Evolutionary conservation across 371 early-diverging fungal genomes (phyloP).

Genomic region (Syncephalis plumigaleata): DNA sequence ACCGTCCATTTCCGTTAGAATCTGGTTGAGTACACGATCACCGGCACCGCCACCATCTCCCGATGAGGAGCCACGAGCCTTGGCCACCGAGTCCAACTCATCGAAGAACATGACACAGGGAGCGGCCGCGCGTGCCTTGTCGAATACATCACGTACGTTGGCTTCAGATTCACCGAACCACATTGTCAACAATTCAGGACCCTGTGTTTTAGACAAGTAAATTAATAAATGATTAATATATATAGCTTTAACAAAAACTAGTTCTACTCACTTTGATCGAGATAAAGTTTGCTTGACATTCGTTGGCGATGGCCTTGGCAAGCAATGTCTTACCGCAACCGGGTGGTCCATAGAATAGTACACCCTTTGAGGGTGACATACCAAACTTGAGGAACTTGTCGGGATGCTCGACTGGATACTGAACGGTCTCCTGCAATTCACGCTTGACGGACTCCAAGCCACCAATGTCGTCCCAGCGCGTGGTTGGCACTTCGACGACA

Average conservation of each 20-base stretch:
- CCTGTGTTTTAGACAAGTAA: slow-evolving; percentile 23
- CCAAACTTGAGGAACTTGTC: slow-evolving; percentile 99
- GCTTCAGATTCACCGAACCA: slow-evolving; percentile 99
- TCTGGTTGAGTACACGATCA: slow-evolving; percentile 98
- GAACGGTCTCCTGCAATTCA: slow-evolving; percentile 99
- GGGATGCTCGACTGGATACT: slow-evolving; percentile 99
- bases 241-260: background rate
- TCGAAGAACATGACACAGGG: slow-evolving; percentile 99
- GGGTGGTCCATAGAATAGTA: slow-evolving; percentile 99
- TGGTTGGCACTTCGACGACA: slow-evolving; percentile 98
- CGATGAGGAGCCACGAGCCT: slow-evolving; percentile 75
- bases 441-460: slow-evolving; percentile 98
- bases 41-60: slow-evolving; percentile 96
- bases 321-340: slow-evolving; percentile 99
- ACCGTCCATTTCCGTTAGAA: slow-evolving; percentile 99
- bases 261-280: slow-evolving; percentile 69
- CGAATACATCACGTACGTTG: slow-evolving; percentile 99
- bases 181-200: slow-evolving; percentile 99
- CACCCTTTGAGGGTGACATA: slow-evolving; percentile 99
- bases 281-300: slow-evolving; percentile 99
- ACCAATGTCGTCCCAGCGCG: slow-evolving; percentile 98
- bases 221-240: background rate
- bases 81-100: slow-evolving; percentile 99
- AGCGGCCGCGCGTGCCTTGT: slow-evolving; percentile 98
- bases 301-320: slow-evolving; percentile 99